phyloP scores from a whole-genome alignment of 768 basidiomycete genomes.

The Mycena kentingensis region DNA sequence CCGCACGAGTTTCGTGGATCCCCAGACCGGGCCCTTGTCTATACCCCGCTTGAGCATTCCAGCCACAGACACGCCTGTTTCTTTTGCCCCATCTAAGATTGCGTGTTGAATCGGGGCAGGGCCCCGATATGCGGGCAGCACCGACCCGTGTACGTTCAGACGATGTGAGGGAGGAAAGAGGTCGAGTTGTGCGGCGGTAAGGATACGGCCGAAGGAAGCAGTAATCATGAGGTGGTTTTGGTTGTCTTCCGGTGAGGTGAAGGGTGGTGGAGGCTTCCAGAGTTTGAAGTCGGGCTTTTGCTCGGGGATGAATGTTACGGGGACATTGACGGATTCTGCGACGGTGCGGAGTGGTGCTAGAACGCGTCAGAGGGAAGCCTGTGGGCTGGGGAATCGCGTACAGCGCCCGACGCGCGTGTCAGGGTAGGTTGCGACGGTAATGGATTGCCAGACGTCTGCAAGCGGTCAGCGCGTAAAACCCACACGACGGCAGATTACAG shows the following conservation, averaged over 20 bases:
- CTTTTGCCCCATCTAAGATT: conserved; percentile 62
- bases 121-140: conserved; percentile 86
- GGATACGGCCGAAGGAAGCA: conserved; percentile 89
- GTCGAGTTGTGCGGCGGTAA: conserved; percentile 61
- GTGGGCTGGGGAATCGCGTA: conserved; percentile 36
- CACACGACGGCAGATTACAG: conserved; percentile 12
- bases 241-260: conserved; percentile 33
- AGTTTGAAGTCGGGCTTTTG: conserved; percentile 58
- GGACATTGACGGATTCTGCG: conserved; percentile 54
- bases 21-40: conserved; percentile 79
- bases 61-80: conserved; percentile 81
- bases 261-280: conserved; percentile 58
- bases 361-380: conserved; percentile 8
- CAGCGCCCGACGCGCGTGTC: conserved; percentile 66
- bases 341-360: conserved; percentile 72
- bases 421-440: conserved; percentile 73
- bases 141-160: conserved; percentile 88
- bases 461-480: conserved; percentile 4
- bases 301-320: conserved; percentile 62
- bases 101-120: conserved; percentile 89
- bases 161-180: conserved; percentile 60
- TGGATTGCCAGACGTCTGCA: conserved; percentile 74
- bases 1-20: conserved; percentile 53
- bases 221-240: conserved; percentile 70
- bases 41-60: conserved; percentile 78